Base-by-base conservation (phyloP, 768 basidiomycete species). In the Tulasnella calospora region DNA sequence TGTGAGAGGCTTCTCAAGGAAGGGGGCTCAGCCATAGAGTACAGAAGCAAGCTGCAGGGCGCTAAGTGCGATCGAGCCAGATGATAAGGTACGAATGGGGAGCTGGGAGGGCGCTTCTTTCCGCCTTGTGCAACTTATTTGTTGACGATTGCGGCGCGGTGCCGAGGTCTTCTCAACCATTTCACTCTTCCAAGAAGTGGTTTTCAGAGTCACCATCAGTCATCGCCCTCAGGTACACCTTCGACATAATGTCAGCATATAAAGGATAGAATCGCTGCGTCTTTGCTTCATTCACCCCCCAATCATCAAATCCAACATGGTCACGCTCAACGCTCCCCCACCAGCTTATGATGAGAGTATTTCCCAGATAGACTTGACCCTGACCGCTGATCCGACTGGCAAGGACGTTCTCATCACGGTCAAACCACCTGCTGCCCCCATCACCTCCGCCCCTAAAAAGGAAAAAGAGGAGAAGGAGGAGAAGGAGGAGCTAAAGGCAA, bases 351-450 rank as follows among this genome's bases (percentile, higher is more conserved):
- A 67, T 67, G 61, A 67, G 13, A 33, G 61, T 33, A 9, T 67
- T 13, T 33, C 61, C 6, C 61, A 67, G 61, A 9, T 67, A 23
- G 61, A 67, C 61, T 35, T 67, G 30, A 35, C 33, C n/a, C 13
- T 67, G 61, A 35, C 61, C 61, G 61, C 61, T 33, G 73, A 44
- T 47, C 27, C 73, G 13, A 47, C 30, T 51, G 73, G 73, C 38
- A 74, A 74, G 57, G 75, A 76, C 10, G 38, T 76, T 23, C 55
- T 76, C 47, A 76, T 76, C 57, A 76, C 75, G 13, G 27, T 76
- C 8, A 76, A 46, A 40, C 75, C 75, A 41, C 75, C 75, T 3
- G 17, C 55, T 38, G 55, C 55, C 19, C 75, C 75, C 8, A 27
- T 30, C 38, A 19, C 75, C 1, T 10, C 7, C 27, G 30, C 7